Evolutionary conservation across 805 yeast genomes (phyloP).

Genomic region (Candida arabinofermentans): DNA sequence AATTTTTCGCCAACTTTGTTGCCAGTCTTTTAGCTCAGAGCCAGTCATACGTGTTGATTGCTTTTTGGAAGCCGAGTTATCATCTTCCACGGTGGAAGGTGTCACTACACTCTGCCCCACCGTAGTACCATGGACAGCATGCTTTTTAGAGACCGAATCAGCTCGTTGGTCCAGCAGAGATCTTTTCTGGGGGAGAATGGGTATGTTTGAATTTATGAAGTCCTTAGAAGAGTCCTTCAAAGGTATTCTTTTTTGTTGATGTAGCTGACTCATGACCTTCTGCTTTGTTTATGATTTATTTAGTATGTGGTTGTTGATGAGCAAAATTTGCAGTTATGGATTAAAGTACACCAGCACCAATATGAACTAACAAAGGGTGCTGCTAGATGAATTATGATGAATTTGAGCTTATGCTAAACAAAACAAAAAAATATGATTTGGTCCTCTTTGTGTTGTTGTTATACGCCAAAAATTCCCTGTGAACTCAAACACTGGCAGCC

Average conservation of each 20-base stretch:
- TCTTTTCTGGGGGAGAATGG: constrained; percentile 15
- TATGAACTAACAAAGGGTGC: too few relatives aligned
- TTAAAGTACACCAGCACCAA: too few relatives aligned
- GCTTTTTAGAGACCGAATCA: constrained; percentile 10
- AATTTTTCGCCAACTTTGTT: constrained; percentile 53
- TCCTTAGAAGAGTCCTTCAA: constrained; percentile 27
- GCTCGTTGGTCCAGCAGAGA: constrained; percentile 19
- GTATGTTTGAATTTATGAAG: constrained; percentile 21
- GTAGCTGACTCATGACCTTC: constrained; percentile 11
- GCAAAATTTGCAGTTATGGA: too few relatives aligned
- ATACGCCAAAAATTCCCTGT: too few relatives aligned
- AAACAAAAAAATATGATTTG: too few relatives aligned
- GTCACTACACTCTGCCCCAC: neutral
- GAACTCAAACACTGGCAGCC: too few relatives aligned
- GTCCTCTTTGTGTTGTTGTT: too few relatives aligned
- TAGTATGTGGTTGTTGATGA: neutral
- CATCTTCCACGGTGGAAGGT: constrained; percentile 2
- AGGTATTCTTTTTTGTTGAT: constrained; percentile 20
- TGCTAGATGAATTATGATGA: too few relatives aligned
- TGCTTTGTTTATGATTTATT: neutral
- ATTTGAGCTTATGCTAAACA: too few relatives aligned
- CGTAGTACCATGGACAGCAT: neutral
- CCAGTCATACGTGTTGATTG: constrained; percentile 28
- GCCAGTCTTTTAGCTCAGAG: constrained; percentile 51
- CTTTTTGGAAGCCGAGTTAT: constrained; percentile 4